Evolutionary conservation across 768 basidiomycete species (phyloP), one percentile per base, ranked within the genome.

Genomic region (Rubroboletus pulcherrimus): DNA sequence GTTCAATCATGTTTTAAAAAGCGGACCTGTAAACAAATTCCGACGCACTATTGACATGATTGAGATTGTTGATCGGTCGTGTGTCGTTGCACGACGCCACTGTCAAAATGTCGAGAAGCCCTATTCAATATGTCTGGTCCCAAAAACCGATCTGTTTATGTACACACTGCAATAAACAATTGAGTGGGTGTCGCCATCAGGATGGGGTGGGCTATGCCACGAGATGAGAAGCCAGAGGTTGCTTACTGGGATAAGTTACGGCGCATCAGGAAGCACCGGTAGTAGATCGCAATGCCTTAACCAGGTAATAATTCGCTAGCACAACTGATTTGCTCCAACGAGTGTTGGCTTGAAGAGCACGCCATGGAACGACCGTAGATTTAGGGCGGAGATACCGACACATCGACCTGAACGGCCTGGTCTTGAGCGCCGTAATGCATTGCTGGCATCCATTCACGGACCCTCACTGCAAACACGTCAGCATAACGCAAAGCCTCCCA

Each of bases 391-490:
- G 63, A 66, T 68, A 57, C 58, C 33, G 46, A 54, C 57, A 19
- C 21, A 50, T 51, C 44, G 31, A 38, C 33, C 49, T 51, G 38
- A 35, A 41, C 26, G 37, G 35, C 24, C 35, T 46, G 57, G 24
- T 15, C 49, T 57, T 53, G 59, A 34, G 53, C 62, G 62, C 67
- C 66, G 67, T 69, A 67, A 69, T 54, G 62, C 48, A 42, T 53
- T 68, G 64, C 62, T 67, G 67, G 67, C 67, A 69, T 62, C 40
- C 37, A 44, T 56, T 58, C 59, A 55, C 40, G 44, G 59, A 67
- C 67, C 66, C 57, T 69, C 67, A 12, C 31, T 54, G 31, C 49
- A 58, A 69, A 67, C 60, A 69, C 66, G 66, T 69, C 63, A 67
- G 43, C 66, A 60, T 62, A 45, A 66, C 64, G 59, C 57, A 37